Base-by-base conservation (phyloP, 2,329 filamentous ascomycete genomes). In the Sordariomycetes sp. region DNA sequence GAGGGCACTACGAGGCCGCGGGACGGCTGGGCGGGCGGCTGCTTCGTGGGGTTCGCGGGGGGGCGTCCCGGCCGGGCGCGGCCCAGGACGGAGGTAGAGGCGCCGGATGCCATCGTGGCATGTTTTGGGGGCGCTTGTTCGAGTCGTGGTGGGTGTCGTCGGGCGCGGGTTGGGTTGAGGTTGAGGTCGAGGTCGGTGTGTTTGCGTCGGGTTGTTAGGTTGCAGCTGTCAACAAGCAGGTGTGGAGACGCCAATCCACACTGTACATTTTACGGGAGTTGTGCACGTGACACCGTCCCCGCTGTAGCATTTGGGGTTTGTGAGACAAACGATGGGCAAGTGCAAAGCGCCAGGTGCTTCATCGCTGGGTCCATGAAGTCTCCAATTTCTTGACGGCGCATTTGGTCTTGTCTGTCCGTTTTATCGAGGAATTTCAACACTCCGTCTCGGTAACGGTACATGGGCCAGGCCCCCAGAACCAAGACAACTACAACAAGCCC, bases 1-100 rank as follows among this genome's bases (percentile, higher is more conserved):
- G 55, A 40, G 24, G 55, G 55, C 11, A 57, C 22, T 25, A 57
- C 55, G 11, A 57, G 55, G 28, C 28, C 22, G 11, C 55, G 55
- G 2, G 55, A 12, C 20, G 55, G 18, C n/a, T 57, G 55, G 12
- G 48, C 4, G 8, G 46, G 20, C 5, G 18, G 34, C 14, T 34
- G 46, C 2, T 20, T 20, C 22, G 46, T 6, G 12, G n/a, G 46
- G 46, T 50, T 50, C 20, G 46, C 11, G 18, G 22, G 5, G 46
- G 22, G 18, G 20, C 46, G 46, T 50, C 46, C 46, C 20, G 46
- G 5, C 20, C 46, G n/a, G 37, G 37, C 37, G 37, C 37, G 37
- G 46, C 46, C 20, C 11, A 22, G 46, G 46, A 24, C 46, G 46
- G 46, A 8, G 46, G 46, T 22, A 12, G 46, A 50, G 20, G 46